Evolutionary conservation across 805 yeast species (phyloP).

Genomic region (Metschnikowia lachancei): DNA sequence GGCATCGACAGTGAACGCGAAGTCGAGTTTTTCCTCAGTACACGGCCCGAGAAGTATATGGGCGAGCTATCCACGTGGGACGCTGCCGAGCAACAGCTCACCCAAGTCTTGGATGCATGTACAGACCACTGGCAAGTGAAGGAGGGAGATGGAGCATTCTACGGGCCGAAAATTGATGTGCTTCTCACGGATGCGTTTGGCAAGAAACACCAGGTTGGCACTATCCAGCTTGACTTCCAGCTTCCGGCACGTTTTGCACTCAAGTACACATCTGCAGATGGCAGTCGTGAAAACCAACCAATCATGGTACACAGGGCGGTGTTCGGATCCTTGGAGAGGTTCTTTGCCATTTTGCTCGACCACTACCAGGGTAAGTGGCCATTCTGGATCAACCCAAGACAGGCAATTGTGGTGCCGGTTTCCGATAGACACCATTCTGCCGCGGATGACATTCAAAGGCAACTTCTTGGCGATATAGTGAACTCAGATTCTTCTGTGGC

Average conservation of each 20-base stretch:
- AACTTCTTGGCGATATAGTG: constrained; percentile 46
- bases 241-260: constrained; percentile 81
- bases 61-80: constrained; percentile 82
- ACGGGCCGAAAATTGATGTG: constrained; percentile 95
- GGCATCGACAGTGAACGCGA: constrained; percentile 50
- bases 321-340: constrained; percentile 91
- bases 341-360: constrained; percentile 85
- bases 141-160: constrained; percentile 95
- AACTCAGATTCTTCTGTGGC: constrained; percentile 39
- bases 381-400: constrained; percentile 93
- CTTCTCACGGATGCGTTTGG: constrained; percentile 74
- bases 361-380: constrained; percentile 96
- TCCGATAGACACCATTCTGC: constrained; percentile 56
- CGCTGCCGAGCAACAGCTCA: constrained; percentile 69
- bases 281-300: constrained; percentile 59
- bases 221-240: constrained; percentile 93
- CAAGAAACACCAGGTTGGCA: constrained; percentile 90
- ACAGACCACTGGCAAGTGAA: constrained; percentile 65
- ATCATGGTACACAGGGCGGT: constrained; percentile 97
- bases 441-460: constrained; percentile 48
- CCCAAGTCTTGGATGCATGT: constrained; percentile 50
- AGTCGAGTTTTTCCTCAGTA: constrained; percentile 65
- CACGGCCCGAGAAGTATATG: constrained; percentile 79
- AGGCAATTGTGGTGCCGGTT: constrained; percentile 80
- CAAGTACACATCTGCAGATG: constrained; percentile 54